phyloP scores from a whole-genome alignment of 202 grass and related monocot species.

The Alloteropsis angusta region DNA sequence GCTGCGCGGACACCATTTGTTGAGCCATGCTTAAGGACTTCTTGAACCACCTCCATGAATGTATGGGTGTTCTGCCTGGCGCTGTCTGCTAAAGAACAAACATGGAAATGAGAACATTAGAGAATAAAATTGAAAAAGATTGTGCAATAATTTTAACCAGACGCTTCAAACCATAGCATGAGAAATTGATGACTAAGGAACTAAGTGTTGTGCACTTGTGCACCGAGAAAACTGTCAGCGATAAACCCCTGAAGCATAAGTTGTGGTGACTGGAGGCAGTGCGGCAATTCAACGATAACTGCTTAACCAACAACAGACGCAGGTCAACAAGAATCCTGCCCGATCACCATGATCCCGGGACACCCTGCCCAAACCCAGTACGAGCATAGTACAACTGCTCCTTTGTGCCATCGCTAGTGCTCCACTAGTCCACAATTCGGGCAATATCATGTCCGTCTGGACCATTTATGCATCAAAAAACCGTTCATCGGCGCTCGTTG shows the following conservation, averaged over 20 bases:
- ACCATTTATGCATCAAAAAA: neutral
- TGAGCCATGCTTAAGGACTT: constrained; percentile 62
- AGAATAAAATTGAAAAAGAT: too few relatives aligned
- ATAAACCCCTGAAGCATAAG: neutral
- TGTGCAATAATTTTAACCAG: neutral
- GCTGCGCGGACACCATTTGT: constrained; percentile 33
- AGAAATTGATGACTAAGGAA: neutral
- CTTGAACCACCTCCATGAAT: constrained; percentile 81
- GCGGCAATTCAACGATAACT: neutral
- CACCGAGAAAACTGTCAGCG: neutral
- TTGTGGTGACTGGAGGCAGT: neutral
- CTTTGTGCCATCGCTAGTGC: neutral
- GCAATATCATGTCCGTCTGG: neutral
- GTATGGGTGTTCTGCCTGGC: constrained; percentile 31
- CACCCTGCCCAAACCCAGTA: neutral
- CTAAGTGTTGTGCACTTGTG: neutral
- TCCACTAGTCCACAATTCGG: neutral
- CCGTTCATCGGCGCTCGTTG: neutral
- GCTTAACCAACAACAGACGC: neutral
- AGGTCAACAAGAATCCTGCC: neutral
- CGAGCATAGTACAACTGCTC: neutral
- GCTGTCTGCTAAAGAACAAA: constrained; percentile 36
- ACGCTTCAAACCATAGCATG: neutral
- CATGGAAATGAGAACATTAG: constrained; percentile 7
- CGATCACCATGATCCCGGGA: neutral